Conservation (phyloP, 1,139 yeast species). For the Protomyces gravidus region DNA sequence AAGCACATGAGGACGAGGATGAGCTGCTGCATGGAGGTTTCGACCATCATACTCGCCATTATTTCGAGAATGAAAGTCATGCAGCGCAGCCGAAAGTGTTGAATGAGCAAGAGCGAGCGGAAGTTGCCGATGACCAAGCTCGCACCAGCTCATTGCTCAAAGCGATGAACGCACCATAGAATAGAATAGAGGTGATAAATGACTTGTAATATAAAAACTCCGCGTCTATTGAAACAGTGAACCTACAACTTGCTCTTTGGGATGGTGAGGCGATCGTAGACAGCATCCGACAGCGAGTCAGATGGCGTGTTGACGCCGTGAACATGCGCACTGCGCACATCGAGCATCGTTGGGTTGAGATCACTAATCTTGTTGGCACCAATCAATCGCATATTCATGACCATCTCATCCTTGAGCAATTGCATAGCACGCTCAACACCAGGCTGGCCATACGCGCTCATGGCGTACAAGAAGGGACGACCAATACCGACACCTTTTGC, state of each 20-base stretch:
- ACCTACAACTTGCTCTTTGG: not conserved
- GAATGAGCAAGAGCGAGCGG: not conserved
- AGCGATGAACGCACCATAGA: not conserved
- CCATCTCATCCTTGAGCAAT: conserved; percentile 71
- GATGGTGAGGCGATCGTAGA: conserved; percentile 28
- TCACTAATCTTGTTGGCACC: conserved; percentile 69
- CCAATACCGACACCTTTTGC: conserved; percentile 78
- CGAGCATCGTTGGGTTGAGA: conserved; percentile 50
- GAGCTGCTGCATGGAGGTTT: not conserved
- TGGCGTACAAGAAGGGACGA: conserved; percentile 66
- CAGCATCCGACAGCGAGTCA: conserved; percentile 31
- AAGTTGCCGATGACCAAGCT: not conserved
- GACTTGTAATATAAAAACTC: not conserved
- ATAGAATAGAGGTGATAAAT: not conserved
- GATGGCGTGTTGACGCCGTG: conserved; percentile 26
- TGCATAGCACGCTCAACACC: conserved; percentile 56
- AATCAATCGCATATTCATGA: conserved; percentile 80
- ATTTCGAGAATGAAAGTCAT: not conserved
- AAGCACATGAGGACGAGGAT: not conserved
- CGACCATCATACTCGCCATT: not conserved
- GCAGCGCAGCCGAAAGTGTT: not conserved
- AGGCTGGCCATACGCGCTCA: conserved; percentile 62
- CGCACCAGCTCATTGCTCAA: not conserved
- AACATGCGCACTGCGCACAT: conserved; percentile 2
- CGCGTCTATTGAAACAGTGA: not conserved